Conservation (phyloP, 768 basidiomycete genomes). For the Calocybe cyanea region DNA sequence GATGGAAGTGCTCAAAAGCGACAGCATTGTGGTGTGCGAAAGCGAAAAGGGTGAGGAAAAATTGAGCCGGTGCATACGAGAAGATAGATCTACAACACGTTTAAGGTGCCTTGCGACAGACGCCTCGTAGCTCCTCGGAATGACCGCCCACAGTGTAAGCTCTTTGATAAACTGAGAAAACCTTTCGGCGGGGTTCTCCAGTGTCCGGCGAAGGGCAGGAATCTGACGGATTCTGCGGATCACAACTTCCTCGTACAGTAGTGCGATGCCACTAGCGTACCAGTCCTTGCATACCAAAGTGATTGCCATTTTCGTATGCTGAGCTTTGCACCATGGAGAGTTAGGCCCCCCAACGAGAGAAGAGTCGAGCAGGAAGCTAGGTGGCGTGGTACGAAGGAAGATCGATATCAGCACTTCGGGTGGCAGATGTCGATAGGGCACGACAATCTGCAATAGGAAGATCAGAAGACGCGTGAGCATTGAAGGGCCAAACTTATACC, state of each 20-base stretch:
- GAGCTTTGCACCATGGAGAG: conserved; percentile 20
- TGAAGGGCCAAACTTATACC: too few relatives aligned
- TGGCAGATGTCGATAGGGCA: conserved; percentile 9
- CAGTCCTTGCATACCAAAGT: conserved; percentile 24
- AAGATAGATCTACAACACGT: conserved; percentile 9
- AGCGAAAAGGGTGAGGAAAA: conserved; percentile 5
- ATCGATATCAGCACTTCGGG: conserved; percentile 23
- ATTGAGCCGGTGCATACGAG: conserved; percentile 2
- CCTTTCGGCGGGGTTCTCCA: conserved; percentile 7
- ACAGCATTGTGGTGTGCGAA: conserved; percentile 4
- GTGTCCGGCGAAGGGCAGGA: conserved; percentile 15
- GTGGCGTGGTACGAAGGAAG: conserved; percentile 22
- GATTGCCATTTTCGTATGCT: conserved; percentile 18
- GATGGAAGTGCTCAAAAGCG: conserved; percentile 4
- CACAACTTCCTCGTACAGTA: conserved; percentile 24
- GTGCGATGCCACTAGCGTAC: conserved; percentile 18
- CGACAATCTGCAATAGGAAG: too few relatives aligned
- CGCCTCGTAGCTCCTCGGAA: conserved; percentile 8
- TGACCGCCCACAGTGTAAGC: conserved; percentile 10
- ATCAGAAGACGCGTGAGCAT: too few relatives aligned
- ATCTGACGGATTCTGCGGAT: conserved; percentile 22
- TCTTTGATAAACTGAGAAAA: conserved; percentile 13
- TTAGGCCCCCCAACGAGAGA: conserved; percentile 11
- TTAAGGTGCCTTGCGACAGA: conserved; percentile 10
- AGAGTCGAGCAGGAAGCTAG: conserved; percentile 17